A percentile compares a stretch with the other conserved stretches of the same genome.
Conservation (phyloP, 371 early-diverging fungal species). For the Actinomortierella ambigua region DNA sequence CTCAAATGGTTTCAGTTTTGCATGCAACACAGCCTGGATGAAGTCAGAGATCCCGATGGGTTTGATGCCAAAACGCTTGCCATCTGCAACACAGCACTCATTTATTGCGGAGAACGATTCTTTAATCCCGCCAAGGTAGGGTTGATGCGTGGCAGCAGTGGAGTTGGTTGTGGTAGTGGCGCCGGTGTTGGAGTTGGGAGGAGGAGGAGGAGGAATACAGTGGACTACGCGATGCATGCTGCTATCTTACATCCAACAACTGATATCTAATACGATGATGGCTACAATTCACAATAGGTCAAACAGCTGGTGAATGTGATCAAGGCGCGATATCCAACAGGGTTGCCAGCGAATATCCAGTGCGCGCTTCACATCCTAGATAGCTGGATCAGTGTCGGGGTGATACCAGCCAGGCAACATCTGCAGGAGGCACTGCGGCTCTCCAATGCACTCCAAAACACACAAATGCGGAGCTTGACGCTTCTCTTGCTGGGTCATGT, state of each 20-base stretch:
- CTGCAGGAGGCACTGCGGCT: constrained; percentile 34
- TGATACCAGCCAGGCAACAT: constrained; percentile 41
- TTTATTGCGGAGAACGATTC: constrained; percentile 29
- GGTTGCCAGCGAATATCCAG: constrained; percentile 12
- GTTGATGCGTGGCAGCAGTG: neutral
- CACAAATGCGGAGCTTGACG: constrained; percentile 36
- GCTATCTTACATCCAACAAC: too few relatives aligned
- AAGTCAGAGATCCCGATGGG: constrained; percentile 35
- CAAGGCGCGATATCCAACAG: constrained; percentile 12
- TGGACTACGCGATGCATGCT: neutral
- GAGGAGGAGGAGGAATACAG: neutral
- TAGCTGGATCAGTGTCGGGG: constrained; percentile 23
- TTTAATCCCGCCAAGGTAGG: constrained; percentile 20
- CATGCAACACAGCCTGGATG: constrained; percentile 7
- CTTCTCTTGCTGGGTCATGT: constrained; percentile 33
- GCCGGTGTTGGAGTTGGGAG: too few relatives aligned
- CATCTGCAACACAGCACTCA: constrained; percentile 24
- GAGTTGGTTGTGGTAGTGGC: too few relatives aligned
- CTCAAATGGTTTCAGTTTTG: constrained; percentile 41
- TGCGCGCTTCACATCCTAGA: constrained; percentile 43
- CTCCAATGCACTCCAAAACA: constrained; percentile 28
- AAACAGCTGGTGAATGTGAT: constrained; percentile 18
- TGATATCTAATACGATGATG: too few relatives aligned
- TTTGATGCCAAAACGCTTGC: constrained; percentile 38
- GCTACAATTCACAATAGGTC: constrained; percentile 10